Evolutionary conservation across 2,329 filamentous ascomycete genomes (phyloP).

Genomic region (Cucurbitaria berberidis): DNA sequence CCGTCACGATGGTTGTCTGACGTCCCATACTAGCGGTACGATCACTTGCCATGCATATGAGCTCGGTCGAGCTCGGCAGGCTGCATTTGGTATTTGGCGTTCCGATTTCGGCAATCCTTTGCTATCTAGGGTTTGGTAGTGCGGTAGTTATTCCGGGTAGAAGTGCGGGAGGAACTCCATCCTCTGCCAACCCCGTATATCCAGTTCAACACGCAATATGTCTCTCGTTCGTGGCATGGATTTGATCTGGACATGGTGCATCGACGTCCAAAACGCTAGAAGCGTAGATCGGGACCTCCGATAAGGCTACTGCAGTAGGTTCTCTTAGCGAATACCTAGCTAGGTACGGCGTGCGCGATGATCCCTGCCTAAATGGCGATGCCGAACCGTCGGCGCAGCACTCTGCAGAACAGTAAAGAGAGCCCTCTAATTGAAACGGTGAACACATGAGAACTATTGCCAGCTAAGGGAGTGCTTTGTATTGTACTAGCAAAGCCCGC

Average conservation of each 20-base stretch:
- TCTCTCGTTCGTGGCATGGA: not conserved
- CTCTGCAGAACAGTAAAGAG: not conserved
- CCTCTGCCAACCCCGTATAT: not conserved
- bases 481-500: no score
- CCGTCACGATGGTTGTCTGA: not conserved
- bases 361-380: not conserved
- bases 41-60: not conserved
- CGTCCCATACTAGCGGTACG: not conserved
- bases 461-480: no score
- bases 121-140: not conserved
- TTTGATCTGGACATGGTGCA: not conserved
- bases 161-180: no score
- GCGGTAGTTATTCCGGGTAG: not conserved
- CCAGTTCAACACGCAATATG: no score
- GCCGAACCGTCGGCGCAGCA: conserved; percentile 1
- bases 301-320: not conserved
- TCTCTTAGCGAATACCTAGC: not conserved
- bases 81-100: not conserved
- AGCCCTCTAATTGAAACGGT: no score
- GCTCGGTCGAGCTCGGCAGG: not conserved
- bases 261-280: not conserved
- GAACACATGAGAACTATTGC: no score
- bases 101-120: not conserved
- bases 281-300: conserved; percentile 1
- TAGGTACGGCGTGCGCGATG: not conserved